phyloP scores from a whole-genome alignment of 306 rosid species.

The Dryas octopetala region DNA sequence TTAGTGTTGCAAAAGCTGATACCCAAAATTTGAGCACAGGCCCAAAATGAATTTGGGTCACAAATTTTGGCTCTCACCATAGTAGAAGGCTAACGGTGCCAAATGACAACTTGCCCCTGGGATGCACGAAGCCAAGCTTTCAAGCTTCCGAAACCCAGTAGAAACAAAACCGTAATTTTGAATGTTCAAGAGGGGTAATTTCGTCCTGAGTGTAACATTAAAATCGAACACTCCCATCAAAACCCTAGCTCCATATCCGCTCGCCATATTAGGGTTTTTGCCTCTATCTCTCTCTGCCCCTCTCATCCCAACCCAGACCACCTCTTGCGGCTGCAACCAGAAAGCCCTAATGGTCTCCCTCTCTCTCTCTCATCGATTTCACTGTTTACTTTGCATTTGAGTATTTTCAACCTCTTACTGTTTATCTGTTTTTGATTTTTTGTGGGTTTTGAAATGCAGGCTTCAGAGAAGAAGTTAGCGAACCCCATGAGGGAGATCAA shows the following conservation, averaged over 20 bases:
- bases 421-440: neutral
- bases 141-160: neutral
- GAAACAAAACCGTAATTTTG: neutral
- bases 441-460: slow-evolving; percentile 34
- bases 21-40: no score
- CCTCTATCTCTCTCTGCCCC: neutral
- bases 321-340: slow-evolving; percentile 17
- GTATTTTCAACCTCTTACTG: neutral
- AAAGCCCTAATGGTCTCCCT: slow-evolving; percentile 21
- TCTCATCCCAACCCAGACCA: neutral
- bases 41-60: no score
- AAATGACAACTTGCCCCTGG: neutral
- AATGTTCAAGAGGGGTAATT: neutral
- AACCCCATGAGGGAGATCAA: slow-evolving; percentile 84
- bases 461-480: slow-evolving; percentile 69
- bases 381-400: neutral
- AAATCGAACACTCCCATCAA: slow-evolving; percentile 5
- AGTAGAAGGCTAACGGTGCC: neutral
- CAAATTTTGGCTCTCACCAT: no score
- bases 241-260: slow-evolving; percentile 20
- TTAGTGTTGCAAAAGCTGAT: no score
- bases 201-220: neutral
- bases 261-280: slow-evolving; percentile 12
- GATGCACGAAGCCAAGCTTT: neutral
- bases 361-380: neutral